Base-by-base conservation (phyloP, 805 yeast species). In the Ogataea nakhonphanomensis region DNA sequence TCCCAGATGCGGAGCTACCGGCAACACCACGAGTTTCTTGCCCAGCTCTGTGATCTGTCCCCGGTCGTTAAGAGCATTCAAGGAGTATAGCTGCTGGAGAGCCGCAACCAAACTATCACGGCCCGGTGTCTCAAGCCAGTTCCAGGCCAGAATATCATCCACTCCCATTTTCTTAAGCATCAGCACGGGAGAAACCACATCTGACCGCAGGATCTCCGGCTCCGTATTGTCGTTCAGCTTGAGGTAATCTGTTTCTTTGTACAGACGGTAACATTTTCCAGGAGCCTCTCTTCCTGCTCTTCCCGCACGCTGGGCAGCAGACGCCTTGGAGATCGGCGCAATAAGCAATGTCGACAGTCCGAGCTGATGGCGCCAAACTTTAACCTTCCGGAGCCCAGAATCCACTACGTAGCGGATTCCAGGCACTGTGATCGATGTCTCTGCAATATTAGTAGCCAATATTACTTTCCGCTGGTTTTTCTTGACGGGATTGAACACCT, bases 231-330 rank as follows among this genome's bases (percentile, higher is more conserved):
- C 66, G 1, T 84, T 80, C 39, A 93, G 66, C 47, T 73, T 73
- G 3, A 61, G 43, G 53, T 76, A 91, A 43, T 85, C 82, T 1
- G 66, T 58, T 52, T 91, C 98, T 35, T 85, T 79, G 60, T 83
- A 93, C 26, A 93, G 65, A 44, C 98, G 67, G 63, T 72, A 93
- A 31, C 93, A 86, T 60, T 91, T 91, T 30, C 99, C 99, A 23
- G 84, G 78, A 12, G 79, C 74, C 65, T 93, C 98, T 78, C 99
- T 87, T 46, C 99, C 99, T n/a, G 99, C 98, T 72, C 99, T 85
- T 61, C 99, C 99, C 33, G 90, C 80, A 64, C 99, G 71, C 67
- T 93, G 99, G 25, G 85, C 77, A 0, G 98, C 99, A 28, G 95
- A 84, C 0, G 98, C 95, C 55, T 84, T 87, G 0, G 98, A 89